Evolutionary conservation across 164 flowering plant genomes (phyloP).

Genomic region (Tetracentron sinense): DNA sequence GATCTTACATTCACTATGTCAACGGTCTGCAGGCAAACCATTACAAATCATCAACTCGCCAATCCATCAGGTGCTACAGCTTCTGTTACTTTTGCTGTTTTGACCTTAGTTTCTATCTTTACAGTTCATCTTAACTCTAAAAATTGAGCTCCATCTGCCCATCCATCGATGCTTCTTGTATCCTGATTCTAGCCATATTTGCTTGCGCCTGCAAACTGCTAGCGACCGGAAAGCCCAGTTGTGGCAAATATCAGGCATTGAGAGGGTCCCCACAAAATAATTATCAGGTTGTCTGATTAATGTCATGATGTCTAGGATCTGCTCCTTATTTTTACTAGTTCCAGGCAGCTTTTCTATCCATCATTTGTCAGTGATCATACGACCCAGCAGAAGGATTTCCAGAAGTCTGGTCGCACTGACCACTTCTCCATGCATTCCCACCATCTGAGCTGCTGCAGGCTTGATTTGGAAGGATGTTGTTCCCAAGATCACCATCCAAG

Average conservation of each 20-base stretch:
- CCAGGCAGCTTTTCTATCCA: neutral
- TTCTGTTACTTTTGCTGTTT: neutral
- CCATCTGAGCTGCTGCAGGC: constrained; percentile 95
- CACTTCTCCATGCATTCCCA: constrained; percentile 43
- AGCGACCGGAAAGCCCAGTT: neutral
- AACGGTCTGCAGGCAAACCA: neutral
- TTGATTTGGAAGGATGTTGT: constrained; percentile 63
- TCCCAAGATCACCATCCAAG: constrained; percentile 84
- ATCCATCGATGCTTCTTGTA: neutral
- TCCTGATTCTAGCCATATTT: neutral
- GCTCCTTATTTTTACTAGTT: neutral
- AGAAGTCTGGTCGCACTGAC: constrained; percentile 33
- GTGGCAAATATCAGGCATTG: neutral
- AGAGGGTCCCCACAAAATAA: neutral
- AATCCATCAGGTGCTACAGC: too few relatives aligned
- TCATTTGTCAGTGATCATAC: constrained; percentile 20
- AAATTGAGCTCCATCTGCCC: neutral
- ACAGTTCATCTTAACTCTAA: neutral
- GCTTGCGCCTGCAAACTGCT: neutral
- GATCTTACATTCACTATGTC: constrained; percentile 1
- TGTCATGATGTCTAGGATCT: neutral
- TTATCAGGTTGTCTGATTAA: neutral
- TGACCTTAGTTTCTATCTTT: neutral
- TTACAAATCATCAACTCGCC: too few relatives aligned
- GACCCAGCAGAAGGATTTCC: constrained; percentile 33